phyloP scores from a whole-genome alignment of 495 filamentous ascomycete genomes.

The Podospora bellae-mahoneyi region DNA sequence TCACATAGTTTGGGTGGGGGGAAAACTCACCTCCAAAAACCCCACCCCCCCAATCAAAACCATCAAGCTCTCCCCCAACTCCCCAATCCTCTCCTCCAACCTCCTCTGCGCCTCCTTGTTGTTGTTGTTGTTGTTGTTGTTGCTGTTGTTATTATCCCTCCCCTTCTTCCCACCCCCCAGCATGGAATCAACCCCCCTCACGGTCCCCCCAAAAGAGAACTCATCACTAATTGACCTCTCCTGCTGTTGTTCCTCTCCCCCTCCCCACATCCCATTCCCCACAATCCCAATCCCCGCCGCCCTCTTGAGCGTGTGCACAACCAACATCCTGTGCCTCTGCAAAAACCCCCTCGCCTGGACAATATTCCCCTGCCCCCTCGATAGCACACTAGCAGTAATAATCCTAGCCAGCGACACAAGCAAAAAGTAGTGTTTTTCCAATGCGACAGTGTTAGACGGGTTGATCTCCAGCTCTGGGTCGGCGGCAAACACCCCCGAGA shows the following conservation, averaged over 20 bases:
- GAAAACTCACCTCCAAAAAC: constrained; percentile 54
- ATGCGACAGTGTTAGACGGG: constrained; percentile 56
- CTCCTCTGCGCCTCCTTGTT: constrained; percentile 29
- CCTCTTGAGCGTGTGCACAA: constrained; percentile 88
- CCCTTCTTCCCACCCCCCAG: constrained; percentile 12
- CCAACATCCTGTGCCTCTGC: constrained; percentile 69
- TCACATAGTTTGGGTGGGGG: neutral
- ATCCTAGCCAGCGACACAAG: constrained; percentile 78
- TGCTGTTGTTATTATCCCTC: neutral
- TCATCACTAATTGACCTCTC: neutral
- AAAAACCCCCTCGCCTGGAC: constrained; percentile 74
- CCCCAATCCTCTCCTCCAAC: constrained; percentile 49
- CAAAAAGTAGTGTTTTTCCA: constrained; percentile 78
- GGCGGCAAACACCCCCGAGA: constrained; percentile 76
- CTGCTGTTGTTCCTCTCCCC: neutral
- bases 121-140: neutral
- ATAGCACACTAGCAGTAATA: constrained; percentile 72
- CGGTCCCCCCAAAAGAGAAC: neutral
- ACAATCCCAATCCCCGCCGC: constrained; percentile 72
- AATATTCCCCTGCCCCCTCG: constrained; percentile 77
- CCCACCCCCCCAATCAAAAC: constrained; percentile 56
- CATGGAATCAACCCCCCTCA: neutral
- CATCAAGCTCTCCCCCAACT: constrained; percentile 57
- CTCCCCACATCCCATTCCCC: constrained; percentile 10
- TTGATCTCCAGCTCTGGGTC: constrained; percentile 74